These are phyloP conservation scores for Mollisia scopiformis DNA, from an alignment of 2,329 filamentous ascomycete genomes.

Conservation along the genomic window DNA sequence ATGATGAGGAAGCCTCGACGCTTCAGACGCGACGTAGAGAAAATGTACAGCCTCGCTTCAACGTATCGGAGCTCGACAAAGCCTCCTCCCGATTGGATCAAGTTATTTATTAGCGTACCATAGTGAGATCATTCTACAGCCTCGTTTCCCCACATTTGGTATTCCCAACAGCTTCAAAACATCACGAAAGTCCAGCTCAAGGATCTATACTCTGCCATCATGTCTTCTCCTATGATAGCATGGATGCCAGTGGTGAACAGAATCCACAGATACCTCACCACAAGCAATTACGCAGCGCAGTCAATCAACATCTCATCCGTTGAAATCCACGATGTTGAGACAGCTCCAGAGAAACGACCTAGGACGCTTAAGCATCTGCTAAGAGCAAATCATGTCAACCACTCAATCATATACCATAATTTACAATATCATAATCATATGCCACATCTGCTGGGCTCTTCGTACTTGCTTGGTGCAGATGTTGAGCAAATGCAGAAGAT, in stretches of 20 bases:
- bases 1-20: neutral
- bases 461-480: conserved; percentile 81
- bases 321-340: conserved; percentile 79
- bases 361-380: conserved; percentile 88
- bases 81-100: conserved; percentile 2
- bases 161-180: conserved; percentile 25
- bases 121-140: conserved; percentile 17
- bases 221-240: conserved; percentile 46
- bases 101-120: neutral
- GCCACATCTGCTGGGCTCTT: conserved; percentile 79
- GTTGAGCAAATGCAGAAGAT: conserved; percentile 74
- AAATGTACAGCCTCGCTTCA: neutral
- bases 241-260: conserved; percentile 46
- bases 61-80: neutral
- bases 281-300: conserved; percentile 33
- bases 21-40: too few species aligned
- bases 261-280: conserved; percentile 39
- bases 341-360: conserved; percentile 74
- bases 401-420: conserved; percentile 79
- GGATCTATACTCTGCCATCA: conserved; percentile 19
- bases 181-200: conserved; percentile 15
- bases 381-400: conserved; percentile 88
- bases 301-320: conserved; percentile 66
- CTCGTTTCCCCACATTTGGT: conserved; percentile 18
- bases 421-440: conserved; percentile 81